Conservation (phyloP, 805 yeast genomes). For the Wickerhamomyces hampshirensis region DNA sequence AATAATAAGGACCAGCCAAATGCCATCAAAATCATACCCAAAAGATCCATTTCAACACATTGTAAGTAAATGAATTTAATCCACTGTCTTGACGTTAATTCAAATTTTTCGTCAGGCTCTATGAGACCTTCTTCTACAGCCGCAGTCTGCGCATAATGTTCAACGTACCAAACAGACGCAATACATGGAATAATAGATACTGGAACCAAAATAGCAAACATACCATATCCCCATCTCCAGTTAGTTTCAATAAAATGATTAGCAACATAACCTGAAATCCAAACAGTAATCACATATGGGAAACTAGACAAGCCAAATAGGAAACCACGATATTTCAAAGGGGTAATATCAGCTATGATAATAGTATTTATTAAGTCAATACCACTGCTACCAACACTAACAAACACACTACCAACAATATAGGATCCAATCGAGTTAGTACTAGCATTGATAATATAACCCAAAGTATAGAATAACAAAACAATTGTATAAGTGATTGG, state of each 20-base stretch:
- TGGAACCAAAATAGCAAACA: constrained; percentile 41
- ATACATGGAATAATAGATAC: constrained; percentile 31
- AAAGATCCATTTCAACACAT: constrained; percentile 31
- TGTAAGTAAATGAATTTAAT: constrained; percentile 4
- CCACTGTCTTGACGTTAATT: constrained; percentile 8
- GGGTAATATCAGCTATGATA: constrained; percentile 32
- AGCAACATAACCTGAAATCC: constrained; percentile 35
- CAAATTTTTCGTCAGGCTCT: background rate
- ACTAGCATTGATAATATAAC: constrained; percentile 32
- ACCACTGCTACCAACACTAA: constrained; percentile 33
- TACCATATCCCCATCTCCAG: constrained; percentile 50
- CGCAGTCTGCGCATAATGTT: constrained; percentile 24
- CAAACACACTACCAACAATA: constrained; percentile 31
- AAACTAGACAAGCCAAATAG: constrained; percentile 30
- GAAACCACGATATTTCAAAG: constrained; percentile 32
- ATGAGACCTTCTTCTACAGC: background rate
- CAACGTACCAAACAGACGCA: constrained; percentile 25
- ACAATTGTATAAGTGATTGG: constrained; percentile 29
- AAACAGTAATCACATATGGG: constrained; percentile 37
- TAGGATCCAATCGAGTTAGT: constrained; percentile 29
- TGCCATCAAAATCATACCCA: constrained; percentile 31
- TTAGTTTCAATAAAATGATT: constrained; percentile 24
- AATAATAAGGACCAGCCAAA: constrained; percentile 32
- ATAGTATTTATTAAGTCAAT: constrained; percentile 28
- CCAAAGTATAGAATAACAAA: constrained; percentile 26